These are phyloP conservation scores for Polychytrium aggregatum DNA, from an alignment of 192 early-diverging fungal species.

Conservation along the genomic window DNA sequence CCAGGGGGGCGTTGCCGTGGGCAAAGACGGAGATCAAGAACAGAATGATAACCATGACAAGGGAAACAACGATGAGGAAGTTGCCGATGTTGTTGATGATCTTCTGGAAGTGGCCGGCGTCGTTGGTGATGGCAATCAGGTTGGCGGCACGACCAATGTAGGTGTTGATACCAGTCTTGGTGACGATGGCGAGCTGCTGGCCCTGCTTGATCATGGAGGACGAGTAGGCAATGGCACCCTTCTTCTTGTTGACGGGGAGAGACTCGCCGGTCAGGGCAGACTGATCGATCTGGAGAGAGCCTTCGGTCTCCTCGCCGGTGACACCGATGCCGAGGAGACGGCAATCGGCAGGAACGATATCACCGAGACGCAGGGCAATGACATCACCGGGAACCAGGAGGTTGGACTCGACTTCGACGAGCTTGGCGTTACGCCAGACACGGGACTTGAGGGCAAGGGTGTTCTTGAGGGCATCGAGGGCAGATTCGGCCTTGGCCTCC, in stretches of 20 bases:
- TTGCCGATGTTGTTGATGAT: constrained; percentile 87
- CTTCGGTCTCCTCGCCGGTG: constrained; percentile 59
- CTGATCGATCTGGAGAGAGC: constrained; percentile 79
- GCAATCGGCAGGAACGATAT: constrained; percentile 80
- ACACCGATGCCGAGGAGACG: constrained; percentile 55
- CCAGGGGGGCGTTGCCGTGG: constrained; percentile 35
- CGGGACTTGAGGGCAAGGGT: constrained; percentile 80
- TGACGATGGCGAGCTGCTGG: constrained; percentile 83
- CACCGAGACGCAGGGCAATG: constrained; percentile 73
- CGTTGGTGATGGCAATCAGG: constrained; percentile 82
- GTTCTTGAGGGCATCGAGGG: constrained; percentile 89
- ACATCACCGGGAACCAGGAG: constrained; percentile 84
- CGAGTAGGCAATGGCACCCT: constrained; percentile 75
- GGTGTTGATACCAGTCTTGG: constrained; percentile 86
- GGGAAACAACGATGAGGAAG: constrained; percentile 73
- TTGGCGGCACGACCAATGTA: constrained; percentile 92
- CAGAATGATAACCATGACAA: constrained; percentile 54
- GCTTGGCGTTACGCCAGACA: constrained; percentile 75
- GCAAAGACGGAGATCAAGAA: constrained; percentile 56
- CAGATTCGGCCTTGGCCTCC: constrained; percentile 82
- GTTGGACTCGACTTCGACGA: constrained; percentile 64
- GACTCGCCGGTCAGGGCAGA: constrained; percentile 92
- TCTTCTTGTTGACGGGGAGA: constrained; percentile 74
- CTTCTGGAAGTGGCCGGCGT: constrained; percentile 96
- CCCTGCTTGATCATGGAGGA: constrained; percentile 92